Evolutionary conservation across 148 eudicot species (phyloP).

Genomic region (Selenicereus undatus): DNA sequence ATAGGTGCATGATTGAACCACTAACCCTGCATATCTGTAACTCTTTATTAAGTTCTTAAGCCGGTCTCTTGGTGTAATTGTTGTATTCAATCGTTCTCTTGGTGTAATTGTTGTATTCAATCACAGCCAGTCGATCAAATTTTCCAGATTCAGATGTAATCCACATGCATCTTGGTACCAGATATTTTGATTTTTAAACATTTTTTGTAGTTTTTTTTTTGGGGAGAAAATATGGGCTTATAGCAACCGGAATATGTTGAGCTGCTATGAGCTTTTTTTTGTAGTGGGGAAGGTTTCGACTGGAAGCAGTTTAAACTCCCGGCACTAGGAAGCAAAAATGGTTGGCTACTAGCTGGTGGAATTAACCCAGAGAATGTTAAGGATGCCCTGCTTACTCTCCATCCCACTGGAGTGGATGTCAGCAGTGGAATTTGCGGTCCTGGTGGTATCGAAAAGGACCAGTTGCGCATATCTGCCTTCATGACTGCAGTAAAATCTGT

Average conservation of each 20-base stretch:
- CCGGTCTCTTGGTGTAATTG: too few species aligned
- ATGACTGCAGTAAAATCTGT: slow-evolving; percentile 63
- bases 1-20: too few species aligned
- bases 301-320: slow-evolving; percentile 78
- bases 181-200: too few species aligned
- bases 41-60: too few species aligned
- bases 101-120: too few species aligned
- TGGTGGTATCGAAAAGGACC: slow-evolving; percentile 74
- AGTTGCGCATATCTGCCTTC: slow-evolving; percentile 51
- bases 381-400: slow-evolving; percentile 62
- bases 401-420: slow-evolving; percentile 78
- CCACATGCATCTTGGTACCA: background rate
- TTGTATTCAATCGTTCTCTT: too few species aligned
- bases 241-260: background rate
- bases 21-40: too few species aligned
- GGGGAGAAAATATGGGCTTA: background rate
- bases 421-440: slow-evolving; percentile 84
- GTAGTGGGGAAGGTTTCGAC: slow-evolving; percentile 84
- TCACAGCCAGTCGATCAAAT: too few species aligned
- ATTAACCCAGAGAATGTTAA: slow-evolving; percentile 60
- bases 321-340: slow-evolving; percentile 57
- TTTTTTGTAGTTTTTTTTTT: background rate
- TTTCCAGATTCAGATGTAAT: background rate
- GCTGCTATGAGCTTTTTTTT: slow-evolving; percentile 11
- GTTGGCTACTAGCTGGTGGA: slow-evolving; percentile 95